Evolutionary conservation across 257 asterid genomes (phyloP).

Genomic region (Solanum neorickii): DNA sequence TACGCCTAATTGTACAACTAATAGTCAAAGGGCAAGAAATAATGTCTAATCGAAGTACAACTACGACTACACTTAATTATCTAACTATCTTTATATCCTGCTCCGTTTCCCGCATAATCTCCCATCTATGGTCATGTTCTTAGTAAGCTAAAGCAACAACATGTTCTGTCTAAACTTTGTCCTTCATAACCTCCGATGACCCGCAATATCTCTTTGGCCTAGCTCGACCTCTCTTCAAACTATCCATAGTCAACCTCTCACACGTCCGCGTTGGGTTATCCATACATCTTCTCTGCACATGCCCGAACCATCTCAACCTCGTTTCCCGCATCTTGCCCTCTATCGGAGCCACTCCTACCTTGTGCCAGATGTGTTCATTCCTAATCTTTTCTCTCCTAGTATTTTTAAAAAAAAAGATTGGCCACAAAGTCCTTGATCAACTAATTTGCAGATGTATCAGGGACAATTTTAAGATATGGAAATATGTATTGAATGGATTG

Average conservation of each 20-base stretch:
- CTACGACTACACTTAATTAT: neutral
- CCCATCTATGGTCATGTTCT: neutral
- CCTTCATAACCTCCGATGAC: neutral
- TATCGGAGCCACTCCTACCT: neutral
- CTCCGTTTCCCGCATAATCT: neutral
- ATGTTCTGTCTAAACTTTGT: neutral
- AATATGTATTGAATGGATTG: neutral
- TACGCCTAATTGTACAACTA: neutral
- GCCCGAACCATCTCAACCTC: neutral
- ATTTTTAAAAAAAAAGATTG: neutral
- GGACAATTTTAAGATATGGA: neutral
- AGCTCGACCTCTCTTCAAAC: neutral
- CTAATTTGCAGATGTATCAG: neutral
- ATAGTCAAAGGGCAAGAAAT: neutral
- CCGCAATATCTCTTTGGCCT: neutral
- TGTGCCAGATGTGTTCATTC: neutral
- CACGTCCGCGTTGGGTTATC: neutral
- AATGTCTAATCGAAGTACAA: neutral
- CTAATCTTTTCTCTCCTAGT: neutral
- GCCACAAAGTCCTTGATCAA: neutral
- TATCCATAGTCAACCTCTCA: neutral
- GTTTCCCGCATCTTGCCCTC: neutral
- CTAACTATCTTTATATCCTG: neutral
- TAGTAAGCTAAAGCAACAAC: neutral
- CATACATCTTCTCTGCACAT: neutral